These are phyloP conservation scores for Prunus kanzakura DNA, from an alignment of 306 rosid species.

Conservation along the genomic window DNA sequence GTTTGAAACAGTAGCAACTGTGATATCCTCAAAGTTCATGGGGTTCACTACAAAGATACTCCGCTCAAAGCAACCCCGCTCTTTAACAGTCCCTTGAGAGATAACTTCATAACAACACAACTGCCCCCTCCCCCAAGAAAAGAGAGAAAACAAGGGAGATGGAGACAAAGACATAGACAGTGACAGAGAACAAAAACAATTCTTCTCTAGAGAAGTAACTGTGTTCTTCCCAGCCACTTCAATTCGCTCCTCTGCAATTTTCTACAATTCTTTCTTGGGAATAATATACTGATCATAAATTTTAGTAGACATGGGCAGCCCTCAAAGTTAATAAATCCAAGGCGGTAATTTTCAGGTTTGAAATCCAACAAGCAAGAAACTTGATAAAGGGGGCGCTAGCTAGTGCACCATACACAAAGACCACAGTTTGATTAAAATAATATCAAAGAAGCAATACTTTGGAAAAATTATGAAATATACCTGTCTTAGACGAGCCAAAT, in stretches of 20 bases:
- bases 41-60: neutral
- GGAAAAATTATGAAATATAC: slow-evolving; percentile 23
- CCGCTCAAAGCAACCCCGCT: neutral
- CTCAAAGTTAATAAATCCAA: neutral
- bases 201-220: neutral
- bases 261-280: neutral
- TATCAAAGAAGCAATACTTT: neutral
- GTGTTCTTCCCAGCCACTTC: neutral
- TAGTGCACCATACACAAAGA: neutral
- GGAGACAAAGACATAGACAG: neutral
- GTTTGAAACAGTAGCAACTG: slow-evolving; percentile 3
- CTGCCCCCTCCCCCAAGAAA: neutral
- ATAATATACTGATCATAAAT: neutral
- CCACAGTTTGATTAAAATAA: neutral
- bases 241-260: neutral
- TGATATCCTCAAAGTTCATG: neutral
- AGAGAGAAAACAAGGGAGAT: neutral
- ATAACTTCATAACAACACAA: neutral
- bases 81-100: neutral
- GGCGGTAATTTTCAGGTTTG: neutral
- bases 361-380: slow-evolving; percentile 4
- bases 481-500: slow-evolving; percentile 88
- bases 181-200: neutral
- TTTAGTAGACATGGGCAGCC: neutral
- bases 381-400: neutral